Evolutionary conservation across 2,329 filamentous ascomycete species (phyloP).

Genomic region (Neofusicoccum cordaticola): DNA sequence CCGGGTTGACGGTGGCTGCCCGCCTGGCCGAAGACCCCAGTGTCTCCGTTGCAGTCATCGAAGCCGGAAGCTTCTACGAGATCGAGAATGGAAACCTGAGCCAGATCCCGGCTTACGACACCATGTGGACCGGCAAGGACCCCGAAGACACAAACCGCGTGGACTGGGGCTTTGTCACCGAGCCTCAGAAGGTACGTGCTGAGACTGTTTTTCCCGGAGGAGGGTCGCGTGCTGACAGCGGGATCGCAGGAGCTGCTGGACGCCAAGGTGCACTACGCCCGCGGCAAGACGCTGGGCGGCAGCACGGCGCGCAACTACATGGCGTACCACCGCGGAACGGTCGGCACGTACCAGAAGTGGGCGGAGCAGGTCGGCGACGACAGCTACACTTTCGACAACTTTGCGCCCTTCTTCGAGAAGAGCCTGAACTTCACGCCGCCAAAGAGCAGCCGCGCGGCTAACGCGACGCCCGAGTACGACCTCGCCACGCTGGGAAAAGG

Average conservation of each 20-base stretch:
- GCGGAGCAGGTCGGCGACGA: conserved; percentile 31
- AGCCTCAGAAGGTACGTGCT: conserved; percentile 21
- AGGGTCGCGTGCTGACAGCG: not conserved
- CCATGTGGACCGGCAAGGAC: conserved; percentile 18
- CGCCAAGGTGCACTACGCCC: conserved; percentile 23
- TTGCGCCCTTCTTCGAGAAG: conserved; percentile 31
- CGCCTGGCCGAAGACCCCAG: not conserved
- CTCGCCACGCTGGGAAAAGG: too few relatives aligned
- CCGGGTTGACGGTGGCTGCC: conserved; percentile 5
- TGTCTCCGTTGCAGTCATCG: conserved; percentile 14
- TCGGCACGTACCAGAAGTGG: conserved; percentile 20
- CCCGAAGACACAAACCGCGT: conserved; percentile 23
- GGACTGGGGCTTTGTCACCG: conserved; percentile 26
- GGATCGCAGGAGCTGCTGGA: not conserved
- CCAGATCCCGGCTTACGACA: conserved; percentile 23
- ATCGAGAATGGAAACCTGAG: conserved; percentile 24
- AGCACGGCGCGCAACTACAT: conserved; percentile 23
- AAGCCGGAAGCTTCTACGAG: conserved; percentile 22
- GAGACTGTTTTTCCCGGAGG: not conserved
- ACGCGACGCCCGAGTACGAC: conserved; percentile 25
- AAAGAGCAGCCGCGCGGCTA: conserved; percentile 22
- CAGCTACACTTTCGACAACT: conserved; percentile 27
- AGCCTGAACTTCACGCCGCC: conserved; percentile 30
- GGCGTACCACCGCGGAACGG: not conserved
- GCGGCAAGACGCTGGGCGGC: conserved; percentile 21